Conservation (phyloP, 495 filamentous ascomycete species). For the Lepraria neglecta region DNA sequence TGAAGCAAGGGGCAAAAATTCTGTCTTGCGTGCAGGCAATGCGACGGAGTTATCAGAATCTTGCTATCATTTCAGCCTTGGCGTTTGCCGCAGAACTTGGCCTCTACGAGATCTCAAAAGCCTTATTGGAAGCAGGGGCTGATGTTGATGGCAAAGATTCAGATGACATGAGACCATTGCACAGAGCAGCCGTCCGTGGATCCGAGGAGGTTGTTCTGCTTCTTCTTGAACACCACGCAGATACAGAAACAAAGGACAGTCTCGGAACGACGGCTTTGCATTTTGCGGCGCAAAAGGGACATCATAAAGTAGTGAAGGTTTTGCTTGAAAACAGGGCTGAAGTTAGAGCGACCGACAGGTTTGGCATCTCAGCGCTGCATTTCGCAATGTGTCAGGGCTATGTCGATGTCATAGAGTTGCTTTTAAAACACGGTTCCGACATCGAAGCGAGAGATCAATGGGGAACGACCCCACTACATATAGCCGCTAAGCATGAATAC, state of each 20-base stretch:
- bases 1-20: not conserved
- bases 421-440: constrained; percentile 23
- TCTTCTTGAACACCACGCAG: constrained; percentile 23
- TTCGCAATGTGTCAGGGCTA: not conserved
- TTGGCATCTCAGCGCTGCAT: not conserved
- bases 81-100: too few relatives aligned
- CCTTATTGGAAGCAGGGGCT: constrained; percentile 30
- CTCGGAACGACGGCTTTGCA: not conserved
- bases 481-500: not conserved
- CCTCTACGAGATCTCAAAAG: too few relatives aligned
- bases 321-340: constrained; percentile 28
- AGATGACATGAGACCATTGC: constrained; percentile 35
- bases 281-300: not conserved
- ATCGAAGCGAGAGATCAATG: not conserved
- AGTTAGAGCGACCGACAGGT: not conserved
- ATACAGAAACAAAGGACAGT: not conserved
- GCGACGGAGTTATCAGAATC: too few relatives aligned
- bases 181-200: constrained; percentile 34
- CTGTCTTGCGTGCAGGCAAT: constrained; percentile 1
- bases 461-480: not conserved
- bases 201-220: constrained; percentile 33
- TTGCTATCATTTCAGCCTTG: too few relatives aligned
- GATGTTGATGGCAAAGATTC: constrained; percentile 36
- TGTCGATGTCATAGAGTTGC: constrained; percentile 24
- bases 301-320: constrained; percentile 34